These are phyloP conservation scores for Pyrenophora tritici-repentis DNA, from an alignment of 2,329 filamentous ascomycete genomes.

Conservation along the genomic window DNA sequence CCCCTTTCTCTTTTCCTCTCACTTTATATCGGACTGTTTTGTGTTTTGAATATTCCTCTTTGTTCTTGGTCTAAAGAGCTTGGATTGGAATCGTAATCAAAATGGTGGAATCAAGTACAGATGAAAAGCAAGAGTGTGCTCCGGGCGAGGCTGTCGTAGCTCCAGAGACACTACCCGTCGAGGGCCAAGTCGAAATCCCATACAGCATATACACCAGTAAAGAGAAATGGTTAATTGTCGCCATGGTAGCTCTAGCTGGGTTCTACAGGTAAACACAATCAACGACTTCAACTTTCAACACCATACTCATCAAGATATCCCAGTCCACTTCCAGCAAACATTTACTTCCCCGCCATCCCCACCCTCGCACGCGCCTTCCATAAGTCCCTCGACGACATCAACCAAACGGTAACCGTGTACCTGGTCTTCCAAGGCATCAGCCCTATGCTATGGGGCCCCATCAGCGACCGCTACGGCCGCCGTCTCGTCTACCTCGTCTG, in stretches of 20 bases:
- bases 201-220: conserved; percentile 37
- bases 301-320: background rate
- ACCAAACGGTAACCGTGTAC: conserved; percentile 59
- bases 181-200: conserved; percentile 24
- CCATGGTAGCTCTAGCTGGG: conserved; percentile 37
- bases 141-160: conserved; percentile 12
- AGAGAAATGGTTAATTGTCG: conserved; percentile 41
- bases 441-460: conserved; percentile 57
- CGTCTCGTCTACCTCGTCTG: conserved; percentile 57
- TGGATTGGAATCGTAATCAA: background rate
- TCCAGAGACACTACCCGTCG: conserved; percentile 12
- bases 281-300: background rate
- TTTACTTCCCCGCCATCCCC: conserved; percentile 47
- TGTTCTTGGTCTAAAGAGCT: background rate
- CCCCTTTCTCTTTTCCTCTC: no score
- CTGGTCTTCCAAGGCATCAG: conserved; percentile 57
- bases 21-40: no score
- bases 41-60: background rate
- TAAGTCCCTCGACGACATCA: conserved; percentile 52
- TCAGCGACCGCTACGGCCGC: conserved; percentile 57
- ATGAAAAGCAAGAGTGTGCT: conserved; percentile 20
- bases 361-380: conserved; percentile 45
- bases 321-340: conserved; percentile 49
- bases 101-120: conserved; percentile 10
- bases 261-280: conserved; percentile 32